Conservation (phyloP, 2,329 filamentous ascomycete genomes). For the Fusarium mundagurra region DNA sequence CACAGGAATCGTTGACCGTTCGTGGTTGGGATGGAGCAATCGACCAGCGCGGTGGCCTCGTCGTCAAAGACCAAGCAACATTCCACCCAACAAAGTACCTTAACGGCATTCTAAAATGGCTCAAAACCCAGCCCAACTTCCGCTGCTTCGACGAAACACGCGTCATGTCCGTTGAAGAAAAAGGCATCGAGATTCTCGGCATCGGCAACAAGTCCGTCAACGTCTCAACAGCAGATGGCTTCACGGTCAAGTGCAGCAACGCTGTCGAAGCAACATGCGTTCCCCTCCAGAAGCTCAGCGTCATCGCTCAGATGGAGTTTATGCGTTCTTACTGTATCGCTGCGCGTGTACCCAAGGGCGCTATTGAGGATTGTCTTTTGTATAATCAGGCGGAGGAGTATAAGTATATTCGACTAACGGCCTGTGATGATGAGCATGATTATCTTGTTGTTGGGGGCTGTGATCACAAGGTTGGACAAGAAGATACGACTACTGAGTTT, state of each 20-base stretch:
- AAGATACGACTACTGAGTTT: conserved; percentile 56
- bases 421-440: conserved; percentile 62
- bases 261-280: conserved; percentile 65
- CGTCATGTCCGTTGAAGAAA: conserved; percentile 58
- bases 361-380: conserved; percentile 63
- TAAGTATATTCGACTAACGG: conserved; percentile 64
- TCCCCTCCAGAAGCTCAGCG: conserved; percentile 63
- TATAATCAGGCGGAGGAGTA: conserved; percentile 65
- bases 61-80: conserved; percentile 59
- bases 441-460: conserved; percentile 66
- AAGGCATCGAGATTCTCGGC: conserved; percentile 46
- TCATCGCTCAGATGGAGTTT: conserved; percentile 63
- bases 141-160: conserved; percentile 62
- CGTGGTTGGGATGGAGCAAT: conserved; percentile 61
- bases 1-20: conserved; percentile 56
- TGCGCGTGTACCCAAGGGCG: conserved; percentile 61
- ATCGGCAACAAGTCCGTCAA: conserved; percentile 52
- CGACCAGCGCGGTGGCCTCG: conserved; percentile 61
- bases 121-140: conserved; percentile 62
- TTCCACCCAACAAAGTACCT: conserved; percentile 68
- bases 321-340: conserved; percentile 67
- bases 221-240: conserved; percentile 56
- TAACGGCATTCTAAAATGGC: conserved; percentile 60
- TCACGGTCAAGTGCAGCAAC: conserved; percentile 58
- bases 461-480: conserved; percentile 68